Evolutionary conservation across 169 alveolate genomes (phyloP), one percentile per base, ranked within the genome.

Genomic region (Plasmodium vivax): DNA sequence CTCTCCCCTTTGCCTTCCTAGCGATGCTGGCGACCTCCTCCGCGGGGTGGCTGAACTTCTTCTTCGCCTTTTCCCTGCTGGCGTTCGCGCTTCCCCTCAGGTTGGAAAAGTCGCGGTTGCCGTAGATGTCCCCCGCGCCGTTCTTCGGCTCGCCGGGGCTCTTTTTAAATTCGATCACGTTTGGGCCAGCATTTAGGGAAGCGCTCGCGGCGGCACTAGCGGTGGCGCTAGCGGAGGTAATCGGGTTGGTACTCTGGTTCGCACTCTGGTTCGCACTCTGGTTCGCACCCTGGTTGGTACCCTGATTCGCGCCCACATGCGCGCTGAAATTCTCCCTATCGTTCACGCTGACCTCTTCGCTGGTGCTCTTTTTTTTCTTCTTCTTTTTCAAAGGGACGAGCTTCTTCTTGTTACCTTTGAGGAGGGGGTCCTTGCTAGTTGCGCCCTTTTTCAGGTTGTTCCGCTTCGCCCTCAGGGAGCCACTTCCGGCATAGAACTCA

Each of bases 361-460:
- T 84, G 54, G 68, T 56, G 51, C 34, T 84, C 72, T 84, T 84
- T 84, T 72, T 84, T 84, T 84, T 84, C 54, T 84, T 84, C 45
- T 84, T 84, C 58, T 72, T 84, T 51, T 51, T 51, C 27, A 54
- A 54, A 16, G 91, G 41, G 23, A 83, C 30, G 41, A 71, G 23
- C 72, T 84, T 84, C 54, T 71, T 83, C 45, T 68, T 84, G 32
- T 68, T 84, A 56, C 30, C 58, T 58, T 83, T 83, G 41, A 68
- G 34, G 14, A 80, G 1, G 1, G 74, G 27, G 51, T 68, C 34
- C 16, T 47, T 27, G 32, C 8, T 68, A 7, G 32, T 3, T 14
- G 14, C n/a, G 41, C n/a, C n/a, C 10, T 82, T 84, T 68, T 84
- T 84, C 38, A n/a, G 14, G 43, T 14, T 30, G 23, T 43, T 84